These are phyloP conservation scores for Dictyostelium discoideum DNA, from an alignment of 78 protist species.

Conservation along the genomic window DNA sequence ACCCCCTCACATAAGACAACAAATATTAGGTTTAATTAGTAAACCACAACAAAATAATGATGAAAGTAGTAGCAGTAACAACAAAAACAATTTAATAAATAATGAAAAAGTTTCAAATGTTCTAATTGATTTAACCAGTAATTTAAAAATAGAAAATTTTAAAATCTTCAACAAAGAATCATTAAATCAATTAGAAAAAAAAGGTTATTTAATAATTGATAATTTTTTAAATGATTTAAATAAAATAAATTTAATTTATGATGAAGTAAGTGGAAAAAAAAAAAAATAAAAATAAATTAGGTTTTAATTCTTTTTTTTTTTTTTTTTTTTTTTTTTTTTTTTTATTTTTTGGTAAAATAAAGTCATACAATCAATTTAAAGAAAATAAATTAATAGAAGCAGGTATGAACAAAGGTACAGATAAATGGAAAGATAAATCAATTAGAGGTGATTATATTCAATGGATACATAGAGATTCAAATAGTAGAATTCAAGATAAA, in stretches of 20 bases:
- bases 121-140: background rate
- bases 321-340: background rate
- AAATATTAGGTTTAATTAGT: background rate
- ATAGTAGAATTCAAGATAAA: conserved; percentile 9
- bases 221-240: conserved; percentile 7
- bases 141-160: background rate
- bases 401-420: conserved; percentile 45
- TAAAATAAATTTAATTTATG: background rate
- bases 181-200: background rate
- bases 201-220: conserved; percentile 50
- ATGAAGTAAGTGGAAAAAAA: background rate
- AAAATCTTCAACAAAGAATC: background rate
- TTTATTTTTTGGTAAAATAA: too few relatives aligned
- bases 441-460: conserved; percentile 50
- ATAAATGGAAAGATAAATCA: conserved; percentile 49
- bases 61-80: background rate
- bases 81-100: background rate
- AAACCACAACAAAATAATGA: background rate
- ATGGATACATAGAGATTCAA: conserved; percentile 57
- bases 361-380: conserved; percentile 10
- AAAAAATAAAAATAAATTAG: background rate
- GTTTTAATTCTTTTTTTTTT: background rate
- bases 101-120: background rate
- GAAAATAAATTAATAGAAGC: conserved; percentile 7
- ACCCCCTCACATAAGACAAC: conserved; percentile 24